Conservation (phyloP, 2,329 filamentous ascomycete species). For the Cladobotryum protrusum region DNA sequence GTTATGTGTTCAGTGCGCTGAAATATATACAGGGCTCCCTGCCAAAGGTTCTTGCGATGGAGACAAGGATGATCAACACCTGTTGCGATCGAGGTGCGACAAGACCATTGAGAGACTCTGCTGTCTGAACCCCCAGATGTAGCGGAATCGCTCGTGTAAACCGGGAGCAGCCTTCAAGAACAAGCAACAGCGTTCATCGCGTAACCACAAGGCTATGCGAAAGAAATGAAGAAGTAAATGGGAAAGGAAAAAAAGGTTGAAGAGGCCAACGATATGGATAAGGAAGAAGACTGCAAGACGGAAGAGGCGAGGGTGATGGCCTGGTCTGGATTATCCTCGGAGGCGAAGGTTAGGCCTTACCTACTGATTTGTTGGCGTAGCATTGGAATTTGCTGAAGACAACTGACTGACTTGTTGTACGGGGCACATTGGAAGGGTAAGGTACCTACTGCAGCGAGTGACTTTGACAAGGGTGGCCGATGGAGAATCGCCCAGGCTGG, state of each 20-base stretch:
- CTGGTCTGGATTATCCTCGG: neutral
- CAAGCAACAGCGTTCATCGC: conserved; percentile 6
- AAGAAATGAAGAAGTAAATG: neutral
- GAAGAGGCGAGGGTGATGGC: neutral
- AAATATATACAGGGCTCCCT: neutral
- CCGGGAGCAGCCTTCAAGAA: conserved; percentile 6
- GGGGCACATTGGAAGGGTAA: no score
- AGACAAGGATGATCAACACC: neutral
- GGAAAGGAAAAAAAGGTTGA: neutral
- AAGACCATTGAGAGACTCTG: neutral
- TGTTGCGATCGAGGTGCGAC: conserved; percentile 4
- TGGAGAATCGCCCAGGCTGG: neutral
- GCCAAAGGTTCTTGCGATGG: neutral
- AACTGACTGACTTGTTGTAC: no score
- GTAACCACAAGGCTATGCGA: neutral
- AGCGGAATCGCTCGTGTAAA: conserved; percentile 1
- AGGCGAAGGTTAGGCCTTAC: neutral
- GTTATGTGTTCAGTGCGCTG: neutral
- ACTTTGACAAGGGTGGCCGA: neutral
- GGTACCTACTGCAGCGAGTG: no score
- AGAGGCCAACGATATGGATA: neutral
- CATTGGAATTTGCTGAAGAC: neutral
- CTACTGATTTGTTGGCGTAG: neutral
- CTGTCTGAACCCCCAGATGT: neutral
- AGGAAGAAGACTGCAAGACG: neutral